Evolutionary conservation across 768 basidiomycete genomes (phyloP).

Genomic region (Jaapia argillacea): DNA sequence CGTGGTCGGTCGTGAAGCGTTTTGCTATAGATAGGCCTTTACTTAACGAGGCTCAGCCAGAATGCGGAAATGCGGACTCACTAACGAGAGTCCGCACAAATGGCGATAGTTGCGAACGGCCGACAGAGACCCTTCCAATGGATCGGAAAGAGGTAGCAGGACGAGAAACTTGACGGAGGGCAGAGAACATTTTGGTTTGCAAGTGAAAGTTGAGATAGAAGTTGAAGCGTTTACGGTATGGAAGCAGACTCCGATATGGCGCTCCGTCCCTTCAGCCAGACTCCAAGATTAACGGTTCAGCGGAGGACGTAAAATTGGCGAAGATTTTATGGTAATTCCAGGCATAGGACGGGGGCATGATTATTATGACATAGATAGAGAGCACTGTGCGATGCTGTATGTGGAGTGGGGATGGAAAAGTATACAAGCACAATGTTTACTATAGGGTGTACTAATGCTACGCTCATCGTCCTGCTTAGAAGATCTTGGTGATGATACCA

Average conservation of each 20-base stretch:
- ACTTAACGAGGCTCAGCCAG: neutral
- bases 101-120: constrained; percentile 16
- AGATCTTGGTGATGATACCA: constrained; percentile 84
- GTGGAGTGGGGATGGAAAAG: constrained; percentile 9
- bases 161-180: constrained; percentile 20
- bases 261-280: too few relatives aligned
- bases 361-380: too few relatives aligned
- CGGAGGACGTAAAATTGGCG: too few relatives aligned
- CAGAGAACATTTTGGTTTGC: constrained; percentile 18
- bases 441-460: constrained; percentile 1
- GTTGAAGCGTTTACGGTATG: too few relatives aligned
- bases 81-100: constrained; percentile 47
- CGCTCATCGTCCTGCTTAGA: constrained; percentile 28
- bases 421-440: constrained; percentile 5
- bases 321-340: too few relatives aligned
- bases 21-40: constrained; percentile 37
- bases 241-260: too few relatives aligned
- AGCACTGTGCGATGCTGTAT: too few relatives aligned
- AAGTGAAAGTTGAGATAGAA: neutral
- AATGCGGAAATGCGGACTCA: constrained; percentile 26
- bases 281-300: too few relatives aligned
- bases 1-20: constrained; percentile 82
- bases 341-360: too few relatives aligned
- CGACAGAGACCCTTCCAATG: constrained; percentile 10
- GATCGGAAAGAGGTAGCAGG: constrained; percentile 14